Evolutionary conservation across 805 yeast species (phyloP), one percentile per base, ranked within the genome.

Genomic region (Hanseniaspora pseudoguilliermondii): DNA sequence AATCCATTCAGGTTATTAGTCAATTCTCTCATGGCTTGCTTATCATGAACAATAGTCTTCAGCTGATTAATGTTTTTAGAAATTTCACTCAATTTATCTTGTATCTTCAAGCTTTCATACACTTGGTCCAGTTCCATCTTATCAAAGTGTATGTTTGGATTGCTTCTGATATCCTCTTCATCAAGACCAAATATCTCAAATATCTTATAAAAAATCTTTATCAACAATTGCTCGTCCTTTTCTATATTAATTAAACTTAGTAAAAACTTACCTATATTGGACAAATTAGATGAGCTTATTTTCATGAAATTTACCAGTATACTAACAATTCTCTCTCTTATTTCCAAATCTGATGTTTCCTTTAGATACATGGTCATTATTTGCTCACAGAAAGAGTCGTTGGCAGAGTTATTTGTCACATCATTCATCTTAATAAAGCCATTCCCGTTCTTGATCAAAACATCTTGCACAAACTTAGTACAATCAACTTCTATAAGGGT

Each of bases 371-470:
- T 29, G 6, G 56, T 46, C 56, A 53, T 53, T 6, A 53, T 46
- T 53, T 53, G 49, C 16, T 53, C 56, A 32, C 48, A 25, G 15
- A 52, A 32, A 16, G 60, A 52, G 27, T n/a, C 55, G 59, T 57
- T 59, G 6, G 61, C 18, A 27, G 39, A 49, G 6, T 52, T 41
- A 1, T 61, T 48, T 21, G 8, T 29, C 10, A 50, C 48, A 13
- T 36, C 15, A 0, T 48, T 35, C 64, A 65, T 60, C 18, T 60
- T 52, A 7, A 62, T 61, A 16, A 57, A 20, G 2, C 57, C 40
- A 18, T 54, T 20, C 5, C 60, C 60, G 4, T 59, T 44, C 7
- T 62, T 61, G 23, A 60, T 58, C 27, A 65, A 63, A 11, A 55
- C 16, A 18, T n/a, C 18, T 27, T 53, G 50, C 3, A 16, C 34